Evolutionary conservation across 495 filamentous ascomycete species (phyloP), one percentile per base, ranked within the genome.

Genomic region (Aspergillus funiculosus): DNA sequence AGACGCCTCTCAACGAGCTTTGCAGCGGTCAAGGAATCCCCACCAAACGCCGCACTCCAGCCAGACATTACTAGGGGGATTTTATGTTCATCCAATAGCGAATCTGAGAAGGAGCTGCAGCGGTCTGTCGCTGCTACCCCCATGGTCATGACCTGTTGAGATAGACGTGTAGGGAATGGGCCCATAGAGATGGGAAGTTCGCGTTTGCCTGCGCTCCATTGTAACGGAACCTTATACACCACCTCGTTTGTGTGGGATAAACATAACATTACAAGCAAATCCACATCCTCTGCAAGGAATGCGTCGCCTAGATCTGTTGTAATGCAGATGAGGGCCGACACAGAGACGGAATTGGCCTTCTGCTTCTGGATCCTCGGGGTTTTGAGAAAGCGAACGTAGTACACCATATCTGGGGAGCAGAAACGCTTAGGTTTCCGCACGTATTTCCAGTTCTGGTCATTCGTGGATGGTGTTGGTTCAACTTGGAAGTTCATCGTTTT

Each of bases 221-320:
- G 48, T 46, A 74, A 52, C 48, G 57, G 53, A 42, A 64, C 66
- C 45, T 68, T 66, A 29, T 78, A 60, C 32, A 78, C 52, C 32
- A 71, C 52, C 20, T 74, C 58, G 8, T 53, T 43, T 1, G 60
- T 47, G 32, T 58, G 36, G 17, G 61, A 50, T 6, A 52, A 53
- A 49, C 58, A 43, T 19, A 86, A 57, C 29, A 72, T 72, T 30
- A 71, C 66, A 3, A 69, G 51, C 38, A 95, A 60, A 18, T 73
- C 71, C 26, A 77, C 61, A 55, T 83, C 75, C n/a, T 78, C 65
- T 15, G 73, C 71, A n/a, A 89, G 77, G 59, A 92, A 94, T 1
- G 76, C 73, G 61, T 98, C 91, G 2, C 91, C 89, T 6, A 98
- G 70, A 58, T 98, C 92, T 27, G 90, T 92, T 28, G 88, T 87